phyloP scores from a whole-genome alignment of 176 grass and related monocot species.

The Eleusine indica region DNA sequence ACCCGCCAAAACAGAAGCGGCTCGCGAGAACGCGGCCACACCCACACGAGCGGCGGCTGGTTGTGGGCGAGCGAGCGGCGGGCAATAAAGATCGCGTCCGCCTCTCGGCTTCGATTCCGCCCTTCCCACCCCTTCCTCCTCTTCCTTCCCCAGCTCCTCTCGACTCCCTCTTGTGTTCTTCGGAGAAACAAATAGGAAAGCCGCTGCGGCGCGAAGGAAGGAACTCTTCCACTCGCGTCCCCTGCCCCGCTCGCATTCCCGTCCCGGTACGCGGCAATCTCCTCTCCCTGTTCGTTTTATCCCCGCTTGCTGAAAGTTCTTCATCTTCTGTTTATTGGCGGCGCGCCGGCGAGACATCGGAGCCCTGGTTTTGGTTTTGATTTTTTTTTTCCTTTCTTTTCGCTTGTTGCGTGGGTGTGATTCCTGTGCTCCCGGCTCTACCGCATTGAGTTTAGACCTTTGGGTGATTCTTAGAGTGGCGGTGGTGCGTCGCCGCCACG shows the following conservation, averaged over 20 bases:
- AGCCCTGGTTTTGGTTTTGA: not conserved
- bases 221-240: not conserved
- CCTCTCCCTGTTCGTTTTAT: not conserved
- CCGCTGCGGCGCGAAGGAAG: constrained; percentile 29
- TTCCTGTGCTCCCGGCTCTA: too few species aligned
- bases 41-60: too few species aligned
- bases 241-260: not conserved
- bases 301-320: not conserved
- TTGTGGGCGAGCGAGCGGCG: not conserved
- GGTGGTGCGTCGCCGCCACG: too few species aligned
- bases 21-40: not conserved
- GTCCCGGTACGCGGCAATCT: not conserved
- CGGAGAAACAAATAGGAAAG: not conserved
- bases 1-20: constrained; percentile 8
- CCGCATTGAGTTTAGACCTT: not conserved
- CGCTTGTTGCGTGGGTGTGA: not conserved
- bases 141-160: not conserved
- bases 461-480: not conserved
- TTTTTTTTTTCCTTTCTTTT: not conserved
- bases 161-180: not conserved
- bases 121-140: not conserved
- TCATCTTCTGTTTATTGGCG: not conserved
- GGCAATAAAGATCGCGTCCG: constrained; percentile 34
- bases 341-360: not conserved
- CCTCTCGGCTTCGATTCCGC: constrained; percentile 28